Evolutionary conservation across 2,329 filamentous ascomycete genomes (phyloP).

Genomic region (Proliferodiscus dingleyae): DNA sequence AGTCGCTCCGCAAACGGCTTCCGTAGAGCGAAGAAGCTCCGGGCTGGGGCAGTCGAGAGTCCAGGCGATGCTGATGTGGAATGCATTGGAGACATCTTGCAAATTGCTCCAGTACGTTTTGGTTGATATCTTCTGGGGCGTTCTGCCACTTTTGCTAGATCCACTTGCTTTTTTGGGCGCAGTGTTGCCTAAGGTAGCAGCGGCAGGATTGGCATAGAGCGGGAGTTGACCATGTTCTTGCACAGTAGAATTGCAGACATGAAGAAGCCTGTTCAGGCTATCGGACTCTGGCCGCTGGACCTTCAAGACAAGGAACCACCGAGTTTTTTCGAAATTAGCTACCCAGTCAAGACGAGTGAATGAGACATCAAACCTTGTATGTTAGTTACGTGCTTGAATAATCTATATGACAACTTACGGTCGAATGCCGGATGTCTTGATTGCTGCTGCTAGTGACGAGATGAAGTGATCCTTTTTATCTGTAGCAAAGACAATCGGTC

Average conservation of each 20-base stretch:
- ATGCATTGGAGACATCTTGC: conserved; percentile 50
- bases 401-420: conserved; percentile 35
- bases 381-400: conserved; percentile 12
- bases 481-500: conserved; percentile 70
- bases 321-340: conserved; percentile 58
- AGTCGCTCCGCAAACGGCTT: conserved; percentile 13
- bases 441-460: conserved; percentile 42
- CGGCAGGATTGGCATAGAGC: conserved; percentile 53
- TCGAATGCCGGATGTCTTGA: conserved; percentile 39
- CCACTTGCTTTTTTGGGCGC: neutral
- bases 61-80: conserved; percentile 92
- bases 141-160: neutral
- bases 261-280: conserved; percentile 58
- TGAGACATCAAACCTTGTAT: conserved; percentile 21
- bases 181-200: neutral
- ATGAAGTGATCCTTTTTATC: conserved; percentile 68
- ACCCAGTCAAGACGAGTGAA: conserved; percentile 55
- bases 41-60: conserved; percentile 52
- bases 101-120: conserved; percentile 23
- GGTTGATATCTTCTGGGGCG: neutral
- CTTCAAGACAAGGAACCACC: conserved; percentile 80
- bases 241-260: conserved; percentile 60
- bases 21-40: conserved; percentile 38
- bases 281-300: conserved; percentile 45
- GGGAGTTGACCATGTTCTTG: conserved; percentile 58